phyloP scores from a whole-genome alignment of 192 early-diverging fungal species.

The Spizellomyces sp. region DNA sequence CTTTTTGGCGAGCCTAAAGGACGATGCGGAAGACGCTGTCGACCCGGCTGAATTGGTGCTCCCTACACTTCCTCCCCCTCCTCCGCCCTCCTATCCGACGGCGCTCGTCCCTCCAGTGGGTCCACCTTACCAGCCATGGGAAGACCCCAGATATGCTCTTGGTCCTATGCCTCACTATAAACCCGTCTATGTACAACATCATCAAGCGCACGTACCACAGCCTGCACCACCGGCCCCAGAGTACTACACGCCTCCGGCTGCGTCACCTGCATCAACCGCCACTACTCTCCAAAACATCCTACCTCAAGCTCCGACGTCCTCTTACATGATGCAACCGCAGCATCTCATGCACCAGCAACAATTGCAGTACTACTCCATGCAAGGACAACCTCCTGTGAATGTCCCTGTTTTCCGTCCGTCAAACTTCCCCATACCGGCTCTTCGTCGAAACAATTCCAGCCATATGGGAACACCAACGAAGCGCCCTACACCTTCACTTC shows the following conservation, averaged over 20 bases:
- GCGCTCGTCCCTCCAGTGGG: conserved; percentile 27
- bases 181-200: conserved; percentile 4
- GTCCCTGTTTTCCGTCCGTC: conserved; percentile 28
- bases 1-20: conserved; percentile 18
- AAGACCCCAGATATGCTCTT: conserved; percentile 38
- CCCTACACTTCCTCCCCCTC: conserved; percentile 16
- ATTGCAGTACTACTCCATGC: conserved; percentile 7
- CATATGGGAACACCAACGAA: background rate
- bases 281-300: background rate
- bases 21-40: conserved; percentile 2
- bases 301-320: background rate
- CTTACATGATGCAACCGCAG: conserved; percentile 9
- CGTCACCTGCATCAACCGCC: no score
- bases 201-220: background rate
- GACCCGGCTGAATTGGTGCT: conserved; percentile 7
- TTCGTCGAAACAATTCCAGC: background rate
- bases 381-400: background rate
- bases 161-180: conserved; percentile 17
- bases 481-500: background rate
- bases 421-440: conserved; percentile 16
- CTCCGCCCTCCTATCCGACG: conserved; percentile 27
- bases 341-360: conserved; percentile 19
- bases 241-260: background rate
- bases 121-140: conserved; percentile 33
- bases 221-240: background rate